Evolutionary conservation across 345 rosid genomes (phyloP).

Genomic region (Salix dunnii): DNA sequence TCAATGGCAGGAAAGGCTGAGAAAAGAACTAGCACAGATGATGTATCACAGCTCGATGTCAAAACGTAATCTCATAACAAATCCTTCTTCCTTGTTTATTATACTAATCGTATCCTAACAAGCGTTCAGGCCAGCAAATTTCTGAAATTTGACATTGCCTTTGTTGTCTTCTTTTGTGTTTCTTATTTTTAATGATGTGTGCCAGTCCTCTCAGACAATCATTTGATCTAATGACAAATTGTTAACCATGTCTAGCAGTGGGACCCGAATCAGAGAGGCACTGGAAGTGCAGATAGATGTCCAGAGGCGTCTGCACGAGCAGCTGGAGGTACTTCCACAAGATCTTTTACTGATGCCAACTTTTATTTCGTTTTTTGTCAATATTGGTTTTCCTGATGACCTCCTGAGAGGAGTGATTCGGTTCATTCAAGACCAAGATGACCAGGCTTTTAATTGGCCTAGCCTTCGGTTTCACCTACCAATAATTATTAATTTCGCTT

Average conservation of each 20-base stretch:
- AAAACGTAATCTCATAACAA: conserved; percentile 41
- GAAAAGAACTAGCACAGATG: conserved; percentile 36
- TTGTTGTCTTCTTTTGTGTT: neutral
- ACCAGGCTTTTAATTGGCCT: neutral
- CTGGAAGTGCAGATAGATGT: conserved; percentile 76
- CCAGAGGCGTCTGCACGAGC: conserved; percentile 90
- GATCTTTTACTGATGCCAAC: neutral
- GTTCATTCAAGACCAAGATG: neutral
- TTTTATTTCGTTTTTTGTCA: neutral
- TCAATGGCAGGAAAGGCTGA: conserved; percentile 55
- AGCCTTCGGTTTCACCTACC: neutral
- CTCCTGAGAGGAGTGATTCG: too few relatives aligned
- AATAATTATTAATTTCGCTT: neutral
- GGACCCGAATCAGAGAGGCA: conserved; percentile 73
- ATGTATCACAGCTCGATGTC: conserved; percentile 42
- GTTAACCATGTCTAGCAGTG: conserved; percentile 36
- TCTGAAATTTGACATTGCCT: neutral
- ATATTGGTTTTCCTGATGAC: neutral
- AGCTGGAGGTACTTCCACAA: conserved; percentile 63
- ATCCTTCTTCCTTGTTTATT: neutral
- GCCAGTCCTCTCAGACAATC: neutral
- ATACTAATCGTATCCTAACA: neutral
- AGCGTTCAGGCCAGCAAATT: neutral
- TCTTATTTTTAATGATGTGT: neutral
- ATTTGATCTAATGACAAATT: neutral